A percentile compares a stretch with the other conserved stretches of the same genome.
Conservation (phyloP, 2,329 filamentous ascomycete genomes). For the Orbilia blumenaviensis region DNA sequence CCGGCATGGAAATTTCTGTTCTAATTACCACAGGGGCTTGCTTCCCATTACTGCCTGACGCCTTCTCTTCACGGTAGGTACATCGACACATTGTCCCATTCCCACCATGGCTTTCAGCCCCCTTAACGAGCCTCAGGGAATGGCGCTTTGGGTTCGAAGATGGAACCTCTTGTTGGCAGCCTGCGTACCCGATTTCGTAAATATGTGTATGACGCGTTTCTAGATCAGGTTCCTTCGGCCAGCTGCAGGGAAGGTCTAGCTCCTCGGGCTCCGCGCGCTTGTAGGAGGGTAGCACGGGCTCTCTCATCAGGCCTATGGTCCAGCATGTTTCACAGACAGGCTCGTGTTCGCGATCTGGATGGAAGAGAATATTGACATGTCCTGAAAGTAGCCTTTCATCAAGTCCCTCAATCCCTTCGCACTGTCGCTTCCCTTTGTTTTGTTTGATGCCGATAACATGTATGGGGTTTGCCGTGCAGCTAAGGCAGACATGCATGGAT, state of each 20-base stretch:
- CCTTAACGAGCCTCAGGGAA: constrained; percentile 6
- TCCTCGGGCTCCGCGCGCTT: no score
- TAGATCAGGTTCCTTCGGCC: constrained; percentile 6
- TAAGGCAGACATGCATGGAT: constrained; percentile 13
- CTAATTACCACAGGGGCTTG: background rate
- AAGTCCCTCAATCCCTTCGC: constrained; percentile 22
- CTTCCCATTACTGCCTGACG: background rate
- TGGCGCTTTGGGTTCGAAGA: background rate
- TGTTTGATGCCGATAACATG: constrained; percentile 28
- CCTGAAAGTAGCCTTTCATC: constrained; percentile 12
- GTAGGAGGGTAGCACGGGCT: no score
- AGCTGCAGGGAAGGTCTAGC: constrained; percentile 4
- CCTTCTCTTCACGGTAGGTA: background rate
- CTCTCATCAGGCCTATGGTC: background rate
- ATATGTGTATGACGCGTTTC: background rate
- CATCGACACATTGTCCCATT: background rate
- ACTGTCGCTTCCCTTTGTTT: background rate
- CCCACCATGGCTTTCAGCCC: background rate
- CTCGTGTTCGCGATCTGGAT: background rate
- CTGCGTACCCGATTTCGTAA: constrained; percentile 2
- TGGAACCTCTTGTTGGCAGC: background rate
- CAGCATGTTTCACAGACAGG: constrained; percentile 30
- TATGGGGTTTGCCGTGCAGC: constrained; percentile 7
- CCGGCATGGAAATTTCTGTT: background rate
- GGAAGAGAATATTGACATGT: constrained; percentile 23